phyloP scores from a whole-genome alignment of 208 protist genomes.

The Leishmania lainsoni region DNA sequence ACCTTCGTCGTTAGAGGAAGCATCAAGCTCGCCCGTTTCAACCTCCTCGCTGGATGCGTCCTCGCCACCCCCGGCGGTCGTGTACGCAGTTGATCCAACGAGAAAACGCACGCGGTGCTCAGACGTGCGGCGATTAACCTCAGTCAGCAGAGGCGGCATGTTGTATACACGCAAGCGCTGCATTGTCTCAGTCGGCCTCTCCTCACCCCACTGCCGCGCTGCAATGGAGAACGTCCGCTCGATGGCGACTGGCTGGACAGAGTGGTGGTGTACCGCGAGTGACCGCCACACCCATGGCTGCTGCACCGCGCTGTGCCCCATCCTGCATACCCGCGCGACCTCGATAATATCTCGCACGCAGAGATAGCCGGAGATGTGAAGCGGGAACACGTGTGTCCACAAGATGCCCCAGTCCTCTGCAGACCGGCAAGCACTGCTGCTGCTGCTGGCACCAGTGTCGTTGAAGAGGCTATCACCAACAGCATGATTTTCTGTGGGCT shows the following conservation, averaged over 20 bases:
- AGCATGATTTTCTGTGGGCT: not conserved
- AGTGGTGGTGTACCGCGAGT: slow-evolving; percentile 24
- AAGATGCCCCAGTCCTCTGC: slow-evolving; percentile 20
- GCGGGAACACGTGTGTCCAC: slow-evolving; percentile 39
- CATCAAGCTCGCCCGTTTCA: not conserved
- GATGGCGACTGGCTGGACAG: slow-evolving; percentile 12
- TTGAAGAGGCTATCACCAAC: not conserved
- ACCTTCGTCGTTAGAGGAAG: not conserved
- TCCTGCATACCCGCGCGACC: slow-evolving; percentile 28
- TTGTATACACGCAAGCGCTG: not conserved
- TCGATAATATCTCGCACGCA: slow-evolving; percentile 27
- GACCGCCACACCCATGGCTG: slow-evolving; percentile 43
- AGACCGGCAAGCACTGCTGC: not conserved
- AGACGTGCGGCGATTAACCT: not conserved
- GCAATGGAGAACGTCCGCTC: slow-evolving; percentile 14
- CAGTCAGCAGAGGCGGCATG: not conserved
- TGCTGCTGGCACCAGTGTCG: not conserved
- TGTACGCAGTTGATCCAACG: not conserved
- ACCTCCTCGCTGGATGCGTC: not conserved
- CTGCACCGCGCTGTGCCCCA: slow-evolving; percentile 1
- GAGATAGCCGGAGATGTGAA: slow-evolving; percentile 33
- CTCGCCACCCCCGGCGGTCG: not conserved
- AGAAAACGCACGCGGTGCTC: not conserved
- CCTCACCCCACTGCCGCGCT: slow-evolving; percentile 14
- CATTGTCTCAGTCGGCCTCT: not conserved